phyloP scores from a whole-genome alignment of 306 rosid genomes.

The Gastrolobium villosum region DNA sequence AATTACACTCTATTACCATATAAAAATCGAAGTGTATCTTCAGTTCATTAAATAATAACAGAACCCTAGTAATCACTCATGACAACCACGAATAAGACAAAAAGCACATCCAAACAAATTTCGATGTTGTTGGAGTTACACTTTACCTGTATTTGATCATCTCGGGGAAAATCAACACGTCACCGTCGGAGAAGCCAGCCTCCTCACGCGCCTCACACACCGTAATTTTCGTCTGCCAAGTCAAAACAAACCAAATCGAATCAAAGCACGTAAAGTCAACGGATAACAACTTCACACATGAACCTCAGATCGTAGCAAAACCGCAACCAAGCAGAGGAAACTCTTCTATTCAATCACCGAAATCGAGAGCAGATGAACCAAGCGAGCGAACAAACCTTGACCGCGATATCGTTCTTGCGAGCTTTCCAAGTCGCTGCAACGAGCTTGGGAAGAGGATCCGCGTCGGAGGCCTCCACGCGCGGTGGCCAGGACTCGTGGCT shows the following conservation, averaged over 20 bases:
- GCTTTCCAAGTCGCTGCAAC: conserved; percentile 61
- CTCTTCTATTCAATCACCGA: neutral
- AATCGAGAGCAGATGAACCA: too few relatives aligned
- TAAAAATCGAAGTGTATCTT: neutral
- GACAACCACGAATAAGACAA: neutral
- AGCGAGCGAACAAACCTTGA: conserved; percentile 55
- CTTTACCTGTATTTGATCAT: conserved; percentile 79
- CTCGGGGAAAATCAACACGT: conserved; percentile 80
- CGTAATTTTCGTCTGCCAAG: conserved; percentile 73
- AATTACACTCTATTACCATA: neutral
- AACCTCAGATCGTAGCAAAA: conserved; percentile 26
- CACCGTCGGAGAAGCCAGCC: conserved; percentile 72
- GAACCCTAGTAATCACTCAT: conserved; percentile 1
- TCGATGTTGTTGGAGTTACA: neutral
- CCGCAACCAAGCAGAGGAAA: neutral
- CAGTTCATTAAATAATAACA: conserved; percentile 5
- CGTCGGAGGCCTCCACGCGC: conserved; percentile 71
- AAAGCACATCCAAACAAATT: neutral
- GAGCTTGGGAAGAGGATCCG: conserved; percentile 73
- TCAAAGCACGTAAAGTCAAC: conserved; percentile 4
- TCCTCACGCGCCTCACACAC: conserved; percentile 73
- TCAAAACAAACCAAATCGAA: conserved; percentile 41
- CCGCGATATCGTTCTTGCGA: conserved; percentile 61
- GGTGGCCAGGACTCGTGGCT: conserved; percentile 71
- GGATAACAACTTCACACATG: neutral